Conservation (phyloP, 1,284 basidiomycete species). For the Boletus semigastroideus region DNA sequence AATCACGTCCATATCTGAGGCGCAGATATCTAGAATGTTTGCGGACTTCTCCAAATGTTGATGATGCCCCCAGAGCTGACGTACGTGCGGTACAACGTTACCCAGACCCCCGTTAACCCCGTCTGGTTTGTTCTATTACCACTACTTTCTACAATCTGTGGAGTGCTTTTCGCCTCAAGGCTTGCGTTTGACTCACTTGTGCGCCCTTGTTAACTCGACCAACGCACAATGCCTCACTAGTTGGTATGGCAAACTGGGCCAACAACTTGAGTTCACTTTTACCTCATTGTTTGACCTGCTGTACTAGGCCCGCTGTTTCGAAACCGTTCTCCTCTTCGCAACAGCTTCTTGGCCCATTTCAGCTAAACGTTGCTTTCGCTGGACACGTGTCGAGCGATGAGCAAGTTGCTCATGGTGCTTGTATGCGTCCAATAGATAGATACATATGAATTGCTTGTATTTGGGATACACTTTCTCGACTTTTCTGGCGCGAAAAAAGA, state of each 20-base stretch:
- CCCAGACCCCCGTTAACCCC: constrained; percentile 64
- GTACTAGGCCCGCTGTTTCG: constrained; percentile 41
- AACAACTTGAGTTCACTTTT: constrained; percentile 36
- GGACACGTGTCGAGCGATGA: constrained; percentile 45
- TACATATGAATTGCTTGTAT: neutral
- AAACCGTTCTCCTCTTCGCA: constrained; percentile 60
- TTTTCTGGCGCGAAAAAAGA: neutral
- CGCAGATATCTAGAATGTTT: constrained; percentile 33
- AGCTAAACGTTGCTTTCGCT: constrained; percentile 62
- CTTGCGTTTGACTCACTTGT: constrained; percentile 60
- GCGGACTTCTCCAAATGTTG: constrained; percentile 65
- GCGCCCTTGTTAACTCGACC: neutral
- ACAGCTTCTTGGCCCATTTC: constrained; percentile 58
- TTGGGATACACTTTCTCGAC: neutral
- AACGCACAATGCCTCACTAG: too few relatives aligned
- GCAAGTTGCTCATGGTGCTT: constrained; percentile 1
- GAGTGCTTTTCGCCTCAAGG: constrained; percentile 59
- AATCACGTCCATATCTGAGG: neutral
- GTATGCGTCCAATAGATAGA: neutral
- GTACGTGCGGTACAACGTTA: constrained; percentile 35
- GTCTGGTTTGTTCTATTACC: constrained; percentile 64
- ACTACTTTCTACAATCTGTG: constrained; percentile 51
- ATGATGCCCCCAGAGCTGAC: constrained; percentile 65
- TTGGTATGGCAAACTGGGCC: constrained; percentile 27
- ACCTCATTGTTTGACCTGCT: neutral